A percentile compares a stretch with the other conserved stretches of the same genome.
These are phyloP conservation scores for Fagopyrum esculentum DNA, from an alignment of 148 eudicot species.

Conservation along the genomic window DNA sequence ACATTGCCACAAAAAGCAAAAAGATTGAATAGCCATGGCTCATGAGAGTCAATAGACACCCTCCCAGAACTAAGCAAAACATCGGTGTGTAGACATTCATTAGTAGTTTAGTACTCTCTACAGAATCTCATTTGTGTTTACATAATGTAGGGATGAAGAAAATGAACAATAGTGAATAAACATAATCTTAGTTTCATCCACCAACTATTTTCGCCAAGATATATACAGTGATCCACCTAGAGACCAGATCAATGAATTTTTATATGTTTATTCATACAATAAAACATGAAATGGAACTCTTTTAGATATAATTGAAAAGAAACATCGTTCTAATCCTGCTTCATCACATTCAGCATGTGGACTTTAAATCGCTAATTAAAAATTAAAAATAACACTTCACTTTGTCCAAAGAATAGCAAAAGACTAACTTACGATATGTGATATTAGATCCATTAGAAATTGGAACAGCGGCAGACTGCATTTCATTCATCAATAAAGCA, in stretches of 20 bases:
- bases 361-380: neutral
- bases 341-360: neutral
- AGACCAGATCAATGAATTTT: neutral
- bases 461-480: constrained; percentile 9
- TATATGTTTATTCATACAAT: constrained; percentile 8
- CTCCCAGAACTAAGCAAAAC: neutral
- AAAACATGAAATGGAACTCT: constrained; percentile 6
- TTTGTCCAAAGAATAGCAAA: neutral
- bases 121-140: neutral
- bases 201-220: neutral
- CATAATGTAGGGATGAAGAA: neutral
- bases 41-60: neutral
- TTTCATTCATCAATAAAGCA: constrained; percentile 11
- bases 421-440: constrained; percentile 1
- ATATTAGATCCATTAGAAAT: constrained; percentile 9
- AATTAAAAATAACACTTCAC: neutral
- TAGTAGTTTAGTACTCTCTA: neutral
- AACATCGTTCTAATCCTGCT: neutral
- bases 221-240: neutral
- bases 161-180: neutral
- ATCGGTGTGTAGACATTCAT: neutral
- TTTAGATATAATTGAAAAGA: neutral
- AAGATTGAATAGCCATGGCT: neutral
- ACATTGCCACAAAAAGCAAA: neutral
- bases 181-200: neutral